phyloP scores from a whole-genome alignment of 2,329 filamentous ascomycete genomes.

The Thelonectria discophora region DNA sequence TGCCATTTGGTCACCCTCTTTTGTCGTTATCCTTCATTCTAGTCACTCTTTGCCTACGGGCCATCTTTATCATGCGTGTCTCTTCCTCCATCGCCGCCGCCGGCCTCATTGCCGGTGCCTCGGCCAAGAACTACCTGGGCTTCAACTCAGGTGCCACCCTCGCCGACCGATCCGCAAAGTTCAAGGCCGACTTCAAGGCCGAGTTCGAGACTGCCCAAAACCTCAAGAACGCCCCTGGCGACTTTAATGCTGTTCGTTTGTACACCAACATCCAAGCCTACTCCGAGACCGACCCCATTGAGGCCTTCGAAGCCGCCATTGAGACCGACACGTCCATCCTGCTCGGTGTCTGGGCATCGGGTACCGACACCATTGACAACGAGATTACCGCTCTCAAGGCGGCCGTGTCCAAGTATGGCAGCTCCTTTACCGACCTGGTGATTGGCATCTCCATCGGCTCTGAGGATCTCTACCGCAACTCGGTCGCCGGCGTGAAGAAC shows the following conservation, averaged over 20 bases:
- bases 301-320: conserved; percentile 79
- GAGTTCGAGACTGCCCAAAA: conserved; percentile 55
- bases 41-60: conserved; percentile 37
- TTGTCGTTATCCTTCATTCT: conserved; percentile 35
- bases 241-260: conserved; percentile 67
- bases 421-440: conserved; percentile 63
- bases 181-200: conserved; percentile 58
- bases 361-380: conserved; percentile 62
- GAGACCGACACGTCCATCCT: conserved; percentile 68
- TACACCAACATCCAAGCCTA: conserved; percentile 75
- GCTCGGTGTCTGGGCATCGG: conserved; percentile 71
- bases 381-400: conserved; percentile 69
- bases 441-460: conserved; percentile 72
- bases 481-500: conserved; percentile 69
- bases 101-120: conserved; percentile 51
- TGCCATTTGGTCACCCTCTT: conserved; percentile 17
- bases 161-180: conserved; percentile 60
- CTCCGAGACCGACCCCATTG: conserved; percentile 77
- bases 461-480: conserved; percentile 73
- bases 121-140: conserved; percentile 60
- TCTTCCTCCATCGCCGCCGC: conserved; percentile 50
- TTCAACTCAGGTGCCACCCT: conserved; percentile 62
- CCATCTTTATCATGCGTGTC: conserved; percentile 52
- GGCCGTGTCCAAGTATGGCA: conserved; percentile 64
- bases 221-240: conserved; percentile 55